Conservation (phyloP, 2,329 filamentous ascomycete species). For the Ploettnerulaceae sp. region DNA sequence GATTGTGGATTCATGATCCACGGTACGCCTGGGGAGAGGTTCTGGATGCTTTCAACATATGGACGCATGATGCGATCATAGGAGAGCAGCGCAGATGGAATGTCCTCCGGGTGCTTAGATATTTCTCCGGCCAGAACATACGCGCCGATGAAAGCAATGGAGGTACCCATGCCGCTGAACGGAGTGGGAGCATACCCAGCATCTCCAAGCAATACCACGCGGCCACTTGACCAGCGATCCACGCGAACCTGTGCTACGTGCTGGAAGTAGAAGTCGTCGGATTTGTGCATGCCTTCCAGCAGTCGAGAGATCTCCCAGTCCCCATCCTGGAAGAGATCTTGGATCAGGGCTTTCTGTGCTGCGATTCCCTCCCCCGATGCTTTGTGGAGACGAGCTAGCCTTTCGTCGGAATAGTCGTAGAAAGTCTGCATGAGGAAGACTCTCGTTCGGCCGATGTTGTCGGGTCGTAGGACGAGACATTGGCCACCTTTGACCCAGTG, state of each 20-base stretch:
- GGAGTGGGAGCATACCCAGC: slow-evolving; percentile 51
- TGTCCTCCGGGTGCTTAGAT: slow-evolving; percentile 14
- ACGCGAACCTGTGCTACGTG: slow-evolving; percentile 42
- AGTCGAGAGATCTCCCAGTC: slow-evolving; percentile 44
- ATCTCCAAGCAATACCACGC: slow-evolving; percentile 50
- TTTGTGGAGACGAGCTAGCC: not conserved
- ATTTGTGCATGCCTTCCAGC: slow-evolving; percentile 37
- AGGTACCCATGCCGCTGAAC: slow-evolving; percentile 49
- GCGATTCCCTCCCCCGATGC: slow-evolving; percentile 17
- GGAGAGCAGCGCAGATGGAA: slow-evolving; percentile 37
- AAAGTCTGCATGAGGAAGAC: slow-evolving; percentile 36
- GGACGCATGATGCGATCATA: slow-evolving; percentile 45
- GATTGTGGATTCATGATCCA: slow-evolving; percentile 18
- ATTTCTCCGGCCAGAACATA: slow-evolving; percentile 55
- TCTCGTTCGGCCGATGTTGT: slow-evolving; percentile 36
- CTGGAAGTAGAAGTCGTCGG: slow-evolving; percentile 44
- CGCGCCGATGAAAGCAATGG: slow-evolving; percentile 43
- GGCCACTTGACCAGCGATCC: slow-evolving; percentile 39
- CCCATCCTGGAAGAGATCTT: slow-evolving; percentile 42
- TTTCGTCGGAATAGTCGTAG: not conserved
- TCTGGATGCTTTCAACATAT: slow-evolving; percentile 41
- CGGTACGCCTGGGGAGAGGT: slow-evolving; percentile 21
- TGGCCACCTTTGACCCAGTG: slow-evolving; percentile 37
- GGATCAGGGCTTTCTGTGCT: slow-evolving; percentile 39
- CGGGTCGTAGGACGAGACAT: slow-evolving; percentile 39